Percentiles rank a stretch among this genome's conserved stretches.
These are phyloP conservation scores for Gamsiella multidivaricata DNA, from an alignment of 192 early-diverging fungal genomes.

Conservation along the genomic window DNA sequence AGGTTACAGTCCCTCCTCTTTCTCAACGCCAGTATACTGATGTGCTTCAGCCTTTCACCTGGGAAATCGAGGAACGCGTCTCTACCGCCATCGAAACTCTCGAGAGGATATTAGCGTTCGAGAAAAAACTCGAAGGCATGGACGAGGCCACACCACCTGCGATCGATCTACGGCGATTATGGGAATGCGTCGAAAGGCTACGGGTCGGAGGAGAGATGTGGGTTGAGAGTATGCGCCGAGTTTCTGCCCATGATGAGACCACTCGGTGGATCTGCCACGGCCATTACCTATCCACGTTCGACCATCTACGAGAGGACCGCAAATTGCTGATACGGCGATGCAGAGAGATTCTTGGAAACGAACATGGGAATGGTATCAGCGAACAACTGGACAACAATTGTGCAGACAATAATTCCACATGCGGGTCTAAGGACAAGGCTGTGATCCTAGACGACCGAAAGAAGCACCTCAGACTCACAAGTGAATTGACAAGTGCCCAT, in stretches of 20 bases:
- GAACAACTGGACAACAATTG: slow-evolving; percentile 4
- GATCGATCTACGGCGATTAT: slow-evolving; percentile 23
- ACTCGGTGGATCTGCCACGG: slow-evolving; percentile 21
- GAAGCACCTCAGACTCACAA: slow-evolving; percentile 17
- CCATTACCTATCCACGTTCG: slow-evolving; percentile 19
- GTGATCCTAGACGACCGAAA: slow-evolving; percentile 21
- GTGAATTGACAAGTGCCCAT: background rate
- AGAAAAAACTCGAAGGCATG: background rate
- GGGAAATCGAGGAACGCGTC: slow-evolving; percentile 34
- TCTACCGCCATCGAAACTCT: slow-evolving; percentile 21
- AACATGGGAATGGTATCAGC: background rate
- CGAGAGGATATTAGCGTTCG: background rate
- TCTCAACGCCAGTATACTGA: slow-evolving; percentile 19
- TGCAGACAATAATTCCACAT: background rate
- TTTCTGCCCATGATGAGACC: slow-evolving; percentile 18
- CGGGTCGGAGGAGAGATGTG: background rate
- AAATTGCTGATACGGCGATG: slow-evolving; percentile 4
- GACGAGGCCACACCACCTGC: background rate
- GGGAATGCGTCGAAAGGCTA: slow-evolving; percentile 33
- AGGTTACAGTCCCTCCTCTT: slow-evolving; percentile 11
- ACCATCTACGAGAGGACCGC: slow-evolving; percentile 10
- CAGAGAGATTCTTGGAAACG: slow-evolving; percentile 19
- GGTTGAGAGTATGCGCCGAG: slow-evolving; percentile 15
- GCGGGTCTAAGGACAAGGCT: background rate
- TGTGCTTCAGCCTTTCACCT: slow-evolving; percentile 32